Evolutionary conservation across 2,329 filamentous ascomycete species (phyloP).

Genomic region (Fusarium papillatum): DNA sequence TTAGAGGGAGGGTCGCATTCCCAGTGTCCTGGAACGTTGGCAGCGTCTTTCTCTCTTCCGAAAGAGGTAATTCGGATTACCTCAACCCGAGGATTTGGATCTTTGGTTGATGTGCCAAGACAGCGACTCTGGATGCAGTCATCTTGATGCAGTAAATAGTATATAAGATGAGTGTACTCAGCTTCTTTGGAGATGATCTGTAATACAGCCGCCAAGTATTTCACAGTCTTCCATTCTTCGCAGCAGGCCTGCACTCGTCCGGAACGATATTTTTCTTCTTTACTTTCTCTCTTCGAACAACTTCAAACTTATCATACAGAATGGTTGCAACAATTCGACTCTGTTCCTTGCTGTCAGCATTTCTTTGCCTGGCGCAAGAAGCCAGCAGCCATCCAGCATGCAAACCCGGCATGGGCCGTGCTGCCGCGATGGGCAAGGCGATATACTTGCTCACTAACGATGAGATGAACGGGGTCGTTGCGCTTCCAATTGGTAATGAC

Average conservation of each 20-base stretch:
- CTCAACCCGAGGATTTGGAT: neutral
- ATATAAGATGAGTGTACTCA: neutral
- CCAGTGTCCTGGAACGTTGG: neutral
- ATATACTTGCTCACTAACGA: conserved; percentile 71
- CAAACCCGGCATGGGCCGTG: neutral
- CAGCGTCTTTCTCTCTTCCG: neutral
- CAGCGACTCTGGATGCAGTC: neutral
- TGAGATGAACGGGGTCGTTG: conserved; percentile 61
- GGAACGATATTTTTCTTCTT: neutral
- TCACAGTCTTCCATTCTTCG: neutral
- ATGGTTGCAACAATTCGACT: neutral
- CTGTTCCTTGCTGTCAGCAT: neutral
- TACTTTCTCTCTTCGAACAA: neutral
- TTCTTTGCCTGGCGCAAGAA: neutral
- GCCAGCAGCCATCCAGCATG: conserved; percentile 4
- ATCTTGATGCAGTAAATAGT: neutral
- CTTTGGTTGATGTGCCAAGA: neutral
- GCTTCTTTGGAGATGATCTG: neutral
- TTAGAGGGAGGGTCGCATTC: neutral
- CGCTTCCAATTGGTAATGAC: conserved; percentile 60
- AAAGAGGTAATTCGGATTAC: neutral
- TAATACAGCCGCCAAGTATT: neutral
- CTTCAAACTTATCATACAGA: neutral
- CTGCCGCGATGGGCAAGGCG: conserved; percentile 52
- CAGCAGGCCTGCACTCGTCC: neutral